Evolutionary conservation across 2,329 filamentous ascomycete genomes (phyloP).

Genomic region (Amesomyces nigricolor): DNA sequence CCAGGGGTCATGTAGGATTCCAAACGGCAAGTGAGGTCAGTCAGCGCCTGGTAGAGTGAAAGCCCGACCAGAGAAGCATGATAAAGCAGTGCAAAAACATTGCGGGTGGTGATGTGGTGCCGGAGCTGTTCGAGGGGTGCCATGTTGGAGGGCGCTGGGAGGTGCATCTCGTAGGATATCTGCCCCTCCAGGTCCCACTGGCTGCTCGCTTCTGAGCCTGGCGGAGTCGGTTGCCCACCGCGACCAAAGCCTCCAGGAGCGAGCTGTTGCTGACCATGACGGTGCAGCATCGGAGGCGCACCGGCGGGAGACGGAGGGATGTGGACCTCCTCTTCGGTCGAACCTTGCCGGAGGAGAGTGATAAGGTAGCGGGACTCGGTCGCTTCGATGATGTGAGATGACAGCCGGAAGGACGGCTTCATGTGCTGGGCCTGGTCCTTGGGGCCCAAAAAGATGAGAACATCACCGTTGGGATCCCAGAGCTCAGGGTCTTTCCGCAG

Average conservation of each 20-base stretch:
- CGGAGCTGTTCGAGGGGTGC: conserved; percentile 45
- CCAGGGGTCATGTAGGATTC: conserved; percentile 53
- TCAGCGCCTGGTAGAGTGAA: conserved; percentile 57
- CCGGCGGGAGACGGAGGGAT: conserved; percentile 24
- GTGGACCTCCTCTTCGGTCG: conserved; percentile 43
- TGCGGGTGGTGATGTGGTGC: conserved; percentile 61
- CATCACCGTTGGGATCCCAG: conserved; percentile 57
- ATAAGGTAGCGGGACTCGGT: conserved; percentile 52
- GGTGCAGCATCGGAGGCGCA: background rate
- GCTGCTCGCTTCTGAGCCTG: conserved; percentile 40
- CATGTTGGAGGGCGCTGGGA: conserved; percentile 50
- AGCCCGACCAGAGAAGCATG: conserved; percentile 59
- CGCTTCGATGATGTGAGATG: conserved; percentile 53
- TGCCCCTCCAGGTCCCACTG: conserved; percentile 45
- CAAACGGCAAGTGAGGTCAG: conserved; percentile 56
- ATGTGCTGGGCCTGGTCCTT: conserved; percentile 40
- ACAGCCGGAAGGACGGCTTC: conserved; percentile 51
- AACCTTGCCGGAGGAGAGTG: conserved; percentile 48
- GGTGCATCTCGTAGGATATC: conserved; percentile 58
- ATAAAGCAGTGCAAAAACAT: conserved; percentile 62
- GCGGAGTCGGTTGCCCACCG: conserved; percentile 38
- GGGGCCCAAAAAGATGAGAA: conserved; percentile 50
- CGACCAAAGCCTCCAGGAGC: conserved; percentile 25
- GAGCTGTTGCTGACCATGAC: conserved; percentile 23
- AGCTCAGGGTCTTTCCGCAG: conserved; percentile 54